phyloP scores from a whole-genome alignment of 768 basidiomycete species.

The Tubosaeta sp. region DNA sequence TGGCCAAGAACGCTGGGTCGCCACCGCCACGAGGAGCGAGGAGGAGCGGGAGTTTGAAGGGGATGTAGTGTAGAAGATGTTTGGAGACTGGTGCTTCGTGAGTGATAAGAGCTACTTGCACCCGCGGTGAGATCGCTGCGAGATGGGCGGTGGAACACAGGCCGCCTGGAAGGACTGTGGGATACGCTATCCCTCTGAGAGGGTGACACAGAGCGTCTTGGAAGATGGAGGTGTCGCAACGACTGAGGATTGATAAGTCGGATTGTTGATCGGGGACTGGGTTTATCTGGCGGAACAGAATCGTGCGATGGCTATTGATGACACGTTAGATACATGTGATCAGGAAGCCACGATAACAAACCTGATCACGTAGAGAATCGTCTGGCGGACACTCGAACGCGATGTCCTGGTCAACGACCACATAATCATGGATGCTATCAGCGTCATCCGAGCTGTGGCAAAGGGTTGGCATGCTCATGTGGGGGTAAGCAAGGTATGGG shows the following conservation, averaged over 20 bases:
- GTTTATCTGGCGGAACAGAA: slow-evolving; percentile 20
- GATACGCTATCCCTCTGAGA: slow-evolving; percentile 35
- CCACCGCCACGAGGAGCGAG: slow-evolving; percentile 42
- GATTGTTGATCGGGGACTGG: slow-evolving; percentile 31
- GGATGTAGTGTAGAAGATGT: slow-evolving; percentile 31
- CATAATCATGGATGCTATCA: slow-evolving; percentile 37
- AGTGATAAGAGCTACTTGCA: slow-evolving; percentile 36
- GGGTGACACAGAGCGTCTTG: slow-evolving; percentile 40
- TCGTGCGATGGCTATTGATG: slow-evolving; percentile 23
- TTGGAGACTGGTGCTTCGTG: slow-evolving; percentile 48
- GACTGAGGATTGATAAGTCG: slow-evolving; percentile 37
- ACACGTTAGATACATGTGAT: slow-evolving; percentile 14
- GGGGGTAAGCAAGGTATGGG: slow-evolving; percentile 42
- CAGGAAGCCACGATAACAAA: slow-evolving; percentile 26
- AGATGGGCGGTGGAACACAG: slow-evolving; percentile 39
- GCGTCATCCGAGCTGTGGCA: slow-evolving; percentile 30
- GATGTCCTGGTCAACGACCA: slow-evolving; percentile 36
- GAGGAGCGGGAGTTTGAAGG: slow-evolving; percentile 4
- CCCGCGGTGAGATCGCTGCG: slow-evolving; percentile 25
- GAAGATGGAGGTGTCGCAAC: slow-evolving; percentile 40
- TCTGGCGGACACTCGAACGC: slow-evolving; percentile 25
- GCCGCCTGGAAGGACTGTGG: slow-evolving; percentile 37
- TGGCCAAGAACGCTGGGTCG: slow-evolving; percentile 65
- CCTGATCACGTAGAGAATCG: slow-evolving; percentile 14
- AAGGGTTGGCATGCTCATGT: slow-evolving; percentile 28